These are phyloP conservation scores for Davidsoniella eucalypti DNA, from an alignment of 2,329 filamentous ascomycete genomes.

Conservation along the genomic window DNA sequence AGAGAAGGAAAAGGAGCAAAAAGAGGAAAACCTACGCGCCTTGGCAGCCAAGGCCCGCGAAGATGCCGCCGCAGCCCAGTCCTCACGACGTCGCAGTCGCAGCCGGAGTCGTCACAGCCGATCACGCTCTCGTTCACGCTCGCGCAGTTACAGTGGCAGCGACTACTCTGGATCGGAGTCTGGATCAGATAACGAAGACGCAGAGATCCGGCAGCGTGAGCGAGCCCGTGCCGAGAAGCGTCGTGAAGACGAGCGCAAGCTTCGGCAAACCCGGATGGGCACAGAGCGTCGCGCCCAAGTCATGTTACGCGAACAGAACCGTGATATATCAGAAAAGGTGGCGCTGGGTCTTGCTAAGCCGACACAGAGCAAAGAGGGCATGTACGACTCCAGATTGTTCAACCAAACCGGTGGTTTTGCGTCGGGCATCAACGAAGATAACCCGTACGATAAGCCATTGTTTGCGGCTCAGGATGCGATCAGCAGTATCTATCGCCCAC, in stretches of 20 bases:
- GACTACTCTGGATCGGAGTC: constrained; percentile 30
- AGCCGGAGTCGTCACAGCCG: not conserved
- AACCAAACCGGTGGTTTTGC: constrained; percentile 88
- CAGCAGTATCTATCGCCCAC: constrained; percentile 80
- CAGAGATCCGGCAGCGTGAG: constrained; percentile 59
- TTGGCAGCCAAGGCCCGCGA: constrained; percentile 85
- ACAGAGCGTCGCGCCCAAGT: constrained; percentile 80
- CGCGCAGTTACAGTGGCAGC: constrained; percentile 16
- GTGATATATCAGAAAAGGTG: constrained; percentile 94
- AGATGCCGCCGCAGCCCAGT: constrained; percentile 39
- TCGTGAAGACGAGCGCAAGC: constrained; percentile 71
- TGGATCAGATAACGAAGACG: constrained; percentile 41
- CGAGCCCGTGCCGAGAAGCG: constrained; percentile 60
- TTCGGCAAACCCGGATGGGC: constrained; percentile 90
- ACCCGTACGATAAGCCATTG: constrained; percentile 89
- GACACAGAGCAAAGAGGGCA: constrained; percentile 76
- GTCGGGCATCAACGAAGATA: constrained; percentile 90
- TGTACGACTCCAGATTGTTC: constrained; percentile 94
- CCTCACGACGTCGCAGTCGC: constrained; percentile 15
- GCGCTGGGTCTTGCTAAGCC: constrained; percentile 89
- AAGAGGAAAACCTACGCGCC: constrained; percentile 78
- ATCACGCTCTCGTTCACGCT: constrained; percentile 17
- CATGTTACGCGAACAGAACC: constrained; percentile 86
- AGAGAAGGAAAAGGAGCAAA: constrained; percentile 89
- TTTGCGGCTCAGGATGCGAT: constrained; percentile 94